Base-by-base conservation (phyloP, 148 eudicot genomes). In the Spergularia marina region DNA sequence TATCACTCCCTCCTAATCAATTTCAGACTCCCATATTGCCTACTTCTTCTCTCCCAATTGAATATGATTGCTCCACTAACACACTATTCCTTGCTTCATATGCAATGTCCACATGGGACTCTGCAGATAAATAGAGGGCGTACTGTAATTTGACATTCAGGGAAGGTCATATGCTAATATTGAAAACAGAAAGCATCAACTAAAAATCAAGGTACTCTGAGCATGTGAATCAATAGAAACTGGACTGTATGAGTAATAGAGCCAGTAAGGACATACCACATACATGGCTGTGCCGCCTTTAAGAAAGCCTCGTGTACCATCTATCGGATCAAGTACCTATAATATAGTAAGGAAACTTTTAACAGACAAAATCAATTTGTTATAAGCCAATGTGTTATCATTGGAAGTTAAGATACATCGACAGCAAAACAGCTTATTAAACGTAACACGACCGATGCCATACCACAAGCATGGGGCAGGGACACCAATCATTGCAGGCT, bases 261-360 rank as follows among this genome's bases (percentile, higher is more conserved):
- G 51, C 10, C 12, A 76, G 62, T 51, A 71, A 71, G 71, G 71
- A 67, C 94, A 80, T 91, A 91, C 99, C 97, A 95, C 99, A 77
- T 95, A 95, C 69, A 92, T 86, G 67, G 92, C 94, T 57, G 83
- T 84, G 66, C 80, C 79, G 76, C 99, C 97, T 82, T 83, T 88
- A 40, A 92, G 85, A 82, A 95, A 95, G 65, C 99, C 97, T 72
- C 87, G 76, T 54, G 97, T 95, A 63, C 97, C 99, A 85, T 95
- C 99, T 78, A 95, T 92, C 51, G 99, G 99, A 84, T 95, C 99
- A 82, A 95, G 84, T 36, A 95, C 89, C 97, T 95, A 88, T 56
- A 85, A 34, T 20, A 59, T 41, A 18, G 68, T 25, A 40, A 34
- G 58, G 12, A 34, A 30, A 9, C 41, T 36, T 49, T 30, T 23